Evolutionary conservation across 768 basidiomycete genomes (phyloP).

Genomic region (Bullera alba): DNA sequence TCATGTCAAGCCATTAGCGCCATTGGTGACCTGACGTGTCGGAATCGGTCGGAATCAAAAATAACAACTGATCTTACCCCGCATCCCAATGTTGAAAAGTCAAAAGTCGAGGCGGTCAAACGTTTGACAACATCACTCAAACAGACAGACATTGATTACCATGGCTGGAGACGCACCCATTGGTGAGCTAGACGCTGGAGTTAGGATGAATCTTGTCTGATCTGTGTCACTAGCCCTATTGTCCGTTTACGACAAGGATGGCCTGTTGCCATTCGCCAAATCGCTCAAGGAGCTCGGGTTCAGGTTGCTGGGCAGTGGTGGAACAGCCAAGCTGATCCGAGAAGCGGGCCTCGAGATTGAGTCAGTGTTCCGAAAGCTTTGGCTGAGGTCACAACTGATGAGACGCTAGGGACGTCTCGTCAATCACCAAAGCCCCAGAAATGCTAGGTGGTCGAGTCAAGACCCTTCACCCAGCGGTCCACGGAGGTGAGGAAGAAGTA

Average conservation of each 20-base stretch:
- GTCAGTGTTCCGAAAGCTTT: constrained; percentile 50
- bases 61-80: too few relatives aligned
- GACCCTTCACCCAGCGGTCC: constrained; percentile 94
- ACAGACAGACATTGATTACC: too few relatives aligned
- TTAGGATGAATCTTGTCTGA: too few relatives aligned
- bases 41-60: too few relatives aligned
- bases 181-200: too few relatives aligned
- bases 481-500: constrained; percentile 64
- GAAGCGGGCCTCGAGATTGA: constrained; percentile 85
- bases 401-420: constrained; percentile 82
- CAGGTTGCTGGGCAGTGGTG: constrained; percentile 85
- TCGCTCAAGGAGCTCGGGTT: constrained; percentile 76
- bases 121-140: too few relatives aligned
- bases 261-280: constrained; percentile 77
- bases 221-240: constrained; percentile 73
- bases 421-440: constrained; percentile 95
- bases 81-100: too few relatives aligned
- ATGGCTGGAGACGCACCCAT: too few relatives aligned
- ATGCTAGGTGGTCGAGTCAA: constrained; percentile 98
- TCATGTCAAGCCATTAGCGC: too few relatives aligned
- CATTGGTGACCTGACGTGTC: too few relatives aligned
- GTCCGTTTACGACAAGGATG: constrained; percentile 93
- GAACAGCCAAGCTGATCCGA: constrained; percentile 95
- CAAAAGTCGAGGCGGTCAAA: too few relatives aligned
- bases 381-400: constrained; percentile 1